Percentiles rank a stretch among this genome's conserved stretches.
phyloP scores from a whole-genome alignment of 78 protist genomes.

The Dictyostelium intermedium region DNA sequence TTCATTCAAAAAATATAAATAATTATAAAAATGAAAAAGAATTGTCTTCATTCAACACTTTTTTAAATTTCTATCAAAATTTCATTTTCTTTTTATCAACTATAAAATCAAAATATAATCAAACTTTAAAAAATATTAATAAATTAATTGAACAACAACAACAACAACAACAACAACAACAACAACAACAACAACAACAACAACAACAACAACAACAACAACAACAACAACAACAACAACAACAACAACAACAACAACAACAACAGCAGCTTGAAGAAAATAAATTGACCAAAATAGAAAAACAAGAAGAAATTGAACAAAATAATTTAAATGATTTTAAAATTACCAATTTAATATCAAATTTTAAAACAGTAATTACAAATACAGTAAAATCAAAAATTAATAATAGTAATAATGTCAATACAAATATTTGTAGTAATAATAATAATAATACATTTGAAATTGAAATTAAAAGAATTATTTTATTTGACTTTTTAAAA shows the following conservation, averaged over 20 bases:
- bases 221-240: neutral
- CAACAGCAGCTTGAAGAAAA: neutral
- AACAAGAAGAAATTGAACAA: neutral
- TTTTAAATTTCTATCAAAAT: neutral
- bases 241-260: neutral
- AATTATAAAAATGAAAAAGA: neutral
- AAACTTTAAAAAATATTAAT: neutral
- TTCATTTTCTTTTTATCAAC: neutral
- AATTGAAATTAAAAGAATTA: neutral
- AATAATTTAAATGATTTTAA: neutral
- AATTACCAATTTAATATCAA: neutral
- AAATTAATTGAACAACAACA: neutral
- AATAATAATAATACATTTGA: neutral
- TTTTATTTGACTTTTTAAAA: neutral
- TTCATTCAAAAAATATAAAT: neutral
- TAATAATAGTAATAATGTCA: neutral
- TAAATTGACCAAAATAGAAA: neutral
- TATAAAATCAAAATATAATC: neutral
- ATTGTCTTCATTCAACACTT: neutral
- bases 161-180: neutral
- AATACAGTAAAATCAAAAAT: neutral
- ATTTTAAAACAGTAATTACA: neutral
- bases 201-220: neutral
- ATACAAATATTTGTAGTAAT: too few species aligned
- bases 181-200: neutral